Evolutionary conservation across 805 yeast species (phyloP), one percentile per base, ranked within the genome.

Genomic region (Kluyveromyces starmeri): DNA sequence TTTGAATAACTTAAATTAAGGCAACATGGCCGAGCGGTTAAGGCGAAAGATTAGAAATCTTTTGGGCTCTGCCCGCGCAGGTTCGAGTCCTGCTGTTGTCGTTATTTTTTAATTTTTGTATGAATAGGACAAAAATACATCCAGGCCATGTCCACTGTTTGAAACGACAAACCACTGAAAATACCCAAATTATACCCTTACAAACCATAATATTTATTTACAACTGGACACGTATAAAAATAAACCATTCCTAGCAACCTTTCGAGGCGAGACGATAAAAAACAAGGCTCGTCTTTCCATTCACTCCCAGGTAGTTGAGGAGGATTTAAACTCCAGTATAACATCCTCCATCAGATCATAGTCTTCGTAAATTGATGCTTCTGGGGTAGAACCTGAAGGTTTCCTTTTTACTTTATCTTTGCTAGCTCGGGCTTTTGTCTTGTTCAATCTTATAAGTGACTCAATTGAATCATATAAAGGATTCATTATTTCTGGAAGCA

Each of bases 41-140:
- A 70, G 75, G 76, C 73, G 75, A 68, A 68, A 70, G 75, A 70
- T 67, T 66, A 65, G 71, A 64, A 65, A 68, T 67, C 72, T 67
- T 66, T 68, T 68, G 72, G 73, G 71, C 66, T 60, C 64, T 66
- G 63, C 71, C 71, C 71, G 72, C 72, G 68, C 71, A 67, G 72
- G 71, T 72, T 73, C 80, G 75, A 73, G 58, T 73, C 80, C 79
- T 73, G 80, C 76, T 69, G 78, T 68, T 73, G 78, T 72, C 78
- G 78, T 43, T 53, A 56, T 58, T 55, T 62, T 59, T 23, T 23
- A 5, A 8, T 7, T 23, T 7, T 23, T 23, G 7, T 10, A n/a
- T 23, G 11, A n/a, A 7, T 5, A 23, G 5, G 7, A n/a, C n/a
- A n/a, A n/a, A 12, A 12, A n/a, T 10, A 23, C 8, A 20, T 20